These are phyloP conservation scores for Barnettozyma vustinii DNA, from an alignment of 805 yeast genomes.

Conservation along the genomic window DNA sequence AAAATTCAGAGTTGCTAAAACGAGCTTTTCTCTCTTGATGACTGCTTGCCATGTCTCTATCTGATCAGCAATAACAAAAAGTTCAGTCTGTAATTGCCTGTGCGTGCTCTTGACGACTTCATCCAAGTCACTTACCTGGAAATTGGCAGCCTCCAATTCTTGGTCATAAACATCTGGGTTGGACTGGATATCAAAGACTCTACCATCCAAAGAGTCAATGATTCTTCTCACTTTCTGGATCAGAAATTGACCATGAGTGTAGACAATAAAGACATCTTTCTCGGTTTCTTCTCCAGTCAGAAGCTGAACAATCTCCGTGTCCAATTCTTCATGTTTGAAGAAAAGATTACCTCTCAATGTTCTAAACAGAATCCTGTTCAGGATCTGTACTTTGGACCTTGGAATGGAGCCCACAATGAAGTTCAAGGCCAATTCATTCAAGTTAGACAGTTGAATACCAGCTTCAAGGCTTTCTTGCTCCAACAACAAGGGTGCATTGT, in stretches of 20 bases:
- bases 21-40: slow-evolving; percentile 74
- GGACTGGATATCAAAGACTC: slow-evolving; percentile 51
- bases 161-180: slow-evolving; percentile 33
- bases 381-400: slow-evolving; percentile 58
- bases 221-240: slow-evolving; percentile 71
- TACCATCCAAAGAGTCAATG: slow-evolving; percentile 87
- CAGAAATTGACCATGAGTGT: slow-evolving; percentile 83
- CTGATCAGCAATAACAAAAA: slow-evolving; percentile 70
- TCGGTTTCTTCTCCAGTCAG: slow-evolving; percentile 50
- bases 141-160: slow-evolving; percentile 20
- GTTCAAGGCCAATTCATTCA: slow-evolving; percentile 23
- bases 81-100: slow-evolving; percentile 68
- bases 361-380: slow-evolving; percentile 88
- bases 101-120: slow-evolving; percentile 61
- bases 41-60: slow-evolving; percentile 68
- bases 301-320: slow-evolving; percentile 60
- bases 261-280: slow-evolving; percentile 81
- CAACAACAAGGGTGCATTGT: slow-evolving; percentile 33
- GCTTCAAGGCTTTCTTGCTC: slow-evolving; percentile 34
- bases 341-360: slow-evolving; percentile 87
- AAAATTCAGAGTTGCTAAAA: slow-evolving; percentile 73
- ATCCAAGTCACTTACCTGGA: slow-evolving; percentile 38
- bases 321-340: slow-evolving; percentile 67
- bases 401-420: slow-evolving; percentile 70
- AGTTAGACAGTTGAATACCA: slow-evolving; percentile 25